These are phyloP conservation scores for Pseudognaphalium luteoalbum DNA, from an alignment of 129 eudicot species.

Conservation along the genomic window DNA sequence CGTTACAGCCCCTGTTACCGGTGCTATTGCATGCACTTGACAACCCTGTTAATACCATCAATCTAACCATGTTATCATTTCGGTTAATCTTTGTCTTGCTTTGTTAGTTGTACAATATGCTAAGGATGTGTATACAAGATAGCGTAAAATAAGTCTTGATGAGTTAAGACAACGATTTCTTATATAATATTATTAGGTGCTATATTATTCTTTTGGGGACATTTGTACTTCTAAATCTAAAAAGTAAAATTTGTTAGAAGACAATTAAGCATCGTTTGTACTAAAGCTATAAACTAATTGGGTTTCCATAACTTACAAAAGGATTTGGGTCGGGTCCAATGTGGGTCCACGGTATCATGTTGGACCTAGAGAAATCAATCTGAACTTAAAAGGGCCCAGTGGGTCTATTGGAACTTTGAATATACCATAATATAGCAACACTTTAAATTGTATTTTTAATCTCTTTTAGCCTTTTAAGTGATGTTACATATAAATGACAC, in stretches of 20 bases:
- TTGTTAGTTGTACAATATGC: background rate
- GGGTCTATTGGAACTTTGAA: background rate
- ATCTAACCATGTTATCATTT: background rate
- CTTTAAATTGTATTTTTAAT: background rate
- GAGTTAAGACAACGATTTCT: background rate
- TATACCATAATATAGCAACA: too few relatives aligned
- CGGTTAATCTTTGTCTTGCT: background rate
- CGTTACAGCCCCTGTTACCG: slow-evolving; percentile 79
- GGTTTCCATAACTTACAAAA: background rate
- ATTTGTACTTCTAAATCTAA: too few relatives aligned
- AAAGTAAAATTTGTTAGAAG: too few relatives aligned
- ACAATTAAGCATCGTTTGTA: too few relatives aligned
- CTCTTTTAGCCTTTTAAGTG: too few relatives aligned
- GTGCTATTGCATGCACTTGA: slow-evolving; percentile 87
- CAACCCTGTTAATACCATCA: slow-evolving; percentile 50
- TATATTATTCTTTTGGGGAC: background rate
- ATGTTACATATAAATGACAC: too few relatives aligned
- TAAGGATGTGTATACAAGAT: background rate
- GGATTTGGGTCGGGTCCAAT: background rate
- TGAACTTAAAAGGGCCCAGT: background rate
- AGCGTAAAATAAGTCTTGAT: background rate
- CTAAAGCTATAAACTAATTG: background rate
- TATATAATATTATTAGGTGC: background rate
- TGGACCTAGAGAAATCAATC: slow-evolving; percentile 6
- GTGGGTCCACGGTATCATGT: slow-evolving; percentile 1